phyloP scores from a whole-genome alignment of 1,284 basidiomycete genomes.

The Crocinoboletus sp. region DNA sequence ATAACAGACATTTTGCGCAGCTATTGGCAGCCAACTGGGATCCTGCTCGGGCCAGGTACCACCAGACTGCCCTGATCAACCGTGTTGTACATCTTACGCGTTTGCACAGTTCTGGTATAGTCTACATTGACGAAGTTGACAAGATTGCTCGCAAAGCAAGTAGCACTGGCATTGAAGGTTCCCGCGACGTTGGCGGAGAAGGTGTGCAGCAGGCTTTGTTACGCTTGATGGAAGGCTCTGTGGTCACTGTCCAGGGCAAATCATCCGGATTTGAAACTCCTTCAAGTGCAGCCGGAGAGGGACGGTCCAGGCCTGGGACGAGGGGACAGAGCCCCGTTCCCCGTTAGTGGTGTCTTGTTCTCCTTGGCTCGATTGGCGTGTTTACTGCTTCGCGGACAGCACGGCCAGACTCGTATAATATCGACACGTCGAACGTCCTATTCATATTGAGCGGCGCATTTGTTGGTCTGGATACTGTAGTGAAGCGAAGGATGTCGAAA shows the following conservation, averaged over 20 bases:
- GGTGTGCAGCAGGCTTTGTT: slow-evolving; percentile 94
- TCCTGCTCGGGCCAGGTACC: slow-evolving; percentile 69
- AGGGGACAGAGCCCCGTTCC: slow-evolving; percentile 23
- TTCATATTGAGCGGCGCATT: slow-evolving; percentile 94
- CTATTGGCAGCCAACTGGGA: slow-evolving; percentile 87
- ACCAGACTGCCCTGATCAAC: background rate
- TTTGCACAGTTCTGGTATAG: slow-evolving; percentile 71
- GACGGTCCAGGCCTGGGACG: slow-evolving; percentile 44
- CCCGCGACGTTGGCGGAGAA: slow-evolving; percentile 92
- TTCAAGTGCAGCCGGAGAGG: slow-evolving; percentile 38
- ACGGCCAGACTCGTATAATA: slow-evolving; percentile 63
- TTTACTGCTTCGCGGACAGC: slow-evolving; percentile 35
- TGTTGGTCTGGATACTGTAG: slow-evolving; percentile 83
- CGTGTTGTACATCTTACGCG: slow-evolving; percentile 4
- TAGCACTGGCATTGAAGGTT: slow-evolving; percentile 62
- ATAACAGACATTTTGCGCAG: slow-evolving; percentile 32
- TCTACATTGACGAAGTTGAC: slow-evolving; percentile 96
- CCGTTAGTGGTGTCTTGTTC: slow-evolving; percentile 15
- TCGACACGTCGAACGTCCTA: slow-evolving; percentile 86
- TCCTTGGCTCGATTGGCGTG: background rate
- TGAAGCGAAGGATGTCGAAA: slow-evolving; percentile 75
- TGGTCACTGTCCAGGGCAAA: slow-evolving; percentile 78
- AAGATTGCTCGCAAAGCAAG: slow-evolving; percentile 77
- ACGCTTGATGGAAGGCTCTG: slow-evolving; percentile 90
- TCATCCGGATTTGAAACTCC: slow-evolving; percentile 46